These are phyloP conservation scores for Vicia faba DNA, from an alignment of 306 rosid genomes.

Conservation along the genomic window DNA sequence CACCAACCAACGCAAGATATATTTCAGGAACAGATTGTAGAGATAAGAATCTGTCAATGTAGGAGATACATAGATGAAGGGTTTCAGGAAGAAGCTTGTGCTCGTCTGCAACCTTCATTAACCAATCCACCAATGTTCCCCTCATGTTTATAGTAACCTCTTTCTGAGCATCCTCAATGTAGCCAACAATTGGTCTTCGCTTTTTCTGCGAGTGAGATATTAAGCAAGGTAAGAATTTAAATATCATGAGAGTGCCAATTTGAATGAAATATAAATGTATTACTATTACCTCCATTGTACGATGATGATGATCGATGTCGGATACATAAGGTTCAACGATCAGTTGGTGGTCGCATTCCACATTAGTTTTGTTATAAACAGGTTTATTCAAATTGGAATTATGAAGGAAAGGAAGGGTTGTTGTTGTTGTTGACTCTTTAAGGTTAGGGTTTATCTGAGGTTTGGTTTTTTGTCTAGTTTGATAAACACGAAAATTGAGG, in stretches of 20 bases:
- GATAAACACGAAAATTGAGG: not conserved
- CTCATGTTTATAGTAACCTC: constrained; percentile 67
- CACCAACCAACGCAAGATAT: constrained; percentile 67
- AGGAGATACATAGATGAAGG: constrained; percentile 60
- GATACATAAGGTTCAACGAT: constrained; percentile 4
- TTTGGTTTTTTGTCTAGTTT: constrained; percentile 23
- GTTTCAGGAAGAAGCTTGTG: constrained; percentile 74
- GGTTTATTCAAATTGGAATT: not conserved
- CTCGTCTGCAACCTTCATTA: constrained; percentile 85
- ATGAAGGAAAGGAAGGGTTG: not conserved
- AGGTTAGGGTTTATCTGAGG: constrained; percentile 16
- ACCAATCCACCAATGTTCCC: constrained; percentile 81
- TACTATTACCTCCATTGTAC: constrained; percentile 20
- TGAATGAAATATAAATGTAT: no score
- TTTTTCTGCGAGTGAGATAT: constrained; percentile 31
- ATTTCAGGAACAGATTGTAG: constrained; percentile 34
- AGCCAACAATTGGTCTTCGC: constrained; percentile 62
- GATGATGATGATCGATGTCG: constrained; percentile 53
- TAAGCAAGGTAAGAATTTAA: no score
- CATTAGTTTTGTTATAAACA: not conserved
- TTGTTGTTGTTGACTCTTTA: constrained; percentile 21
- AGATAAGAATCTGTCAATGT: constrained; percentile 70
- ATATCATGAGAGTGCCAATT: no score
- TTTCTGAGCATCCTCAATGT: constrained; percentile 57
- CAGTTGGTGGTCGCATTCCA: not conserved